A percentile compares a stretch with the other conserved stretches of the same genome.
Conservation (phyloP, 768 basidiomycete species). For the Tephrocybe rancida region DNA sequence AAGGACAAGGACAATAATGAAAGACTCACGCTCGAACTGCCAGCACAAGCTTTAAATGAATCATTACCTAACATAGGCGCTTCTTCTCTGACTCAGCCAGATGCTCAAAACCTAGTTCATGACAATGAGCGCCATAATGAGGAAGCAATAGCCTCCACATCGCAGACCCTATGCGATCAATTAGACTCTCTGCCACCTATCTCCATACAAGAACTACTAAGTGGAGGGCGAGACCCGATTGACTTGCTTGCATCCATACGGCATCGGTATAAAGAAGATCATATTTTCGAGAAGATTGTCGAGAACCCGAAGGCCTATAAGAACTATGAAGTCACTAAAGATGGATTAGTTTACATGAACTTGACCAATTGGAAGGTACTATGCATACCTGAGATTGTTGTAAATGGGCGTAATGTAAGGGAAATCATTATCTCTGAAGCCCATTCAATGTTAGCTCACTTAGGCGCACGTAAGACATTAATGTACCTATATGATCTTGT, state of each 20-base stretch:
- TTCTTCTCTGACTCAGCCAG: no score
- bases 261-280: conserved; percentile 25
- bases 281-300: conserved; percentile 27
- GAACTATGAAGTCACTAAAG: conserved; percentile 27
- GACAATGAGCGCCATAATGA: background rate
- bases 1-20: background rate
- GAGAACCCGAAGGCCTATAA: conserved; percentile 1
- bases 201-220: conserved; percentile 5
- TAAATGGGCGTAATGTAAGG: conserved; percentile 16
- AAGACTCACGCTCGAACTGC: background rate
- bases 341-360: conserved; percentile 19
- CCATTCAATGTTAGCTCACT: conserved; percentile 41
- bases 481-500: conserved; percentile 24
- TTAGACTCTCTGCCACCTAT: background rate
- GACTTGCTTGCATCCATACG: background rate
- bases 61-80: no score
- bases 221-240: conserved; percentile 2
- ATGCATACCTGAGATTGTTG: conserved; percentile 28
- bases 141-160: background rate
- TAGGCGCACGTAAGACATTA: conserved; percentile 36
- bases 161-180: background rate
- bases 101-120: no score
- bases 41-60: background rate
- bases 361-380: conserved; percentile 4
- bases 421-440: conserved; percentile 40